Evolutionary conservation across 2,329 filamentous ascomycete species (phyloP).

Genomic region (Cytospora chrysosperma): DNA sequence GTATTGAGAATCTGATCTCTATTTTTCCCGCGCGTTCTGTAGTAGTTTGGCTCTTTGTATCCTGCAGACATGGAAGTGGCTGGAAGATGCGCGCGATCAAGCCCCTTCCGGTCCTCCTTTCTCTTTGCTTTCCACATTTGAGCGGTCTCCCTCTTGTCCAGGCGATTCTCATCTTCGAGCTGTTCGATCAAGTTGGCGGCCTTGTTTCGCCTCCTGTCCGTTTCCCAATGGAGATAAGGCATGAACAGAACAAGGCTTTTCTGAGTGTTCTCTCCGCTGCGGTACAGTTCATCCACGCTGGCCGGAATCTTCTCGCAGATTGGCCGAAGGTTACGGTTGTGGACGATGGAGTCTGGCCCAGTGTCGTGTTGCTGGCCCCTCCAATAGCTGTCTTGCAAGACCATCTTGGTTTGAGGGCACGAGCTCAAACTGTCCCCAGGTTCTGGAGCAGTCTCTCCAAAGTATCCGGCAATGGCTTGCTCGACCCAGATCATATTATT

Average conservation of each 20-base stretch:
- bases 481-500: slow-evolving; percentile 27
- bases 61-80: background rate
- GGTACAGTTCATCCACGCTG: slow-evolving; percentile 24
- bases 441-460: slow-evolving; percentile 25
- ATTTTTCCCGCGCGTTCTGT: slow-evolving; percentile 1
- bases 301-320: slow-evolving; percentile 35
- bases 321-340: slow-evolving; percentile 38
- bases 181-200: slow-evolving; percentile 32
- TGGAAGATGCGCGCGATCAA: slow-evolving; percentile 17
- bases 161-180: slow-evolving; percentile 17
- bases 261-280: slow-evolving; percentile 17
- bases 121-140: slow-evolving; percentile 9
- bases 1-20: slow-evolving; percentile 7
- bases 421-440: slow-evolving; percentile 15
- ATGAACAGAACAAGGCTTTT: slow-evolving; percentile 36
- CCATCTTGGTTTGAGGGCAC: slow-evolving; percentile 24
- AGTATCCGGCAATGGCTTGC: slow-evolving; percentile 34
- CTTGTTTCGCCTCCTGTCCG: slow-evolving; percentile 33
- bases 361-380: slow-evolving; percentile 35
- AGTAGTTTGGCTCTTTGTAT: slow-evolving; percentile 13
- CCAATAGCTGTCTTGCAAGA: slow-evolving; percentile 37
- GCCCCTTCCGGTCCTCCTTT: background rate
- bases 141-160: background rate
- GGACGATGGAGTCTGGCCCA: slow-evolving; percentile 27
- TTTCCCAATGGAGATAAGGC: slow-evolving; percentile 44